A percentile compares a stretch with the other conserved stretches of the same genome.
phyloP scores from a whole-genome alignment of 106 monocot species.

The Dendrobium huoshanense region DNA sequence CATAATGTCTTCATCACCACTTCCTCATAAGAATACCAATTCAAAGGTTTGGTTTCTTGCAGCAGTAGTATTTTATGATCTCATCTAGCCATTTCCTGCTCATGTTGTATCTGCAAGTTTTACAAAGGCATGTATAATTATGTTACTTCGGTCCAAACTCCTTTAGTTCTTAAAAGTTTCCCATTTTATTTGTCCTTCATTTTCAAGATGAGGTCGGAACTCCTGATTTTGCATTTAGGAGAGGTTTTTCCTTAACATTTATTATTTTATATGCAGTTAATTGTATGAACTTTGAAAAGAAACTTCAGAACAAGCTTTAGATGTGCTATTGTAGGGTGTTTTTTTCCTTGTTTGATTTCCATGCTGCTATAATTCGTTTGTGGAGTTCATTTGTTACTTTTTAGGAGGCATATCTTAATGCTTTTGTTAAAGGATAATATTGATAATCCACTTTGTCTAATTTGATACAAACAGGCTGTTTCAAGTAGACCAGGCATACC shows the following conservation, averaged over 20 bases:
- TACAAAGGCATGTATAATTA: neutral
- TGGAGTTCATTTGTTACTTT: neutral
- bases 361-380: neutral
- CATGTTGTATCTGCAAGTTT: neutral
- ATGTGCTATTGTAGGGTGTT: neutral
- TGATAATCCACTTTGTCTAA: neutral
- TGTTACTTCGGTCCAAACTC: neutral
- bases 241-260: neutral
- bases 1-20: constrained; percentile 8
- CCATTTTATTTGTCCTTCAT: neutral
- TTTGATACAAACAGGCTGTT: constrained; percentile 22
- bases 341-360: neutral
- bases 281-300: neutral
- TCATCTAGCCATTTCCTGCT: constrained; percentile 10
- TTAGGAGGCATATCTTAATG: neutral
- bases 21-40: constrained; percentile 2
- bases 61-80: constrained; percentile 13
- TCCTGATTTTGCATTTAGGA: neutral
- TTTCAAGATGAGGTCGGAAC: neutral
- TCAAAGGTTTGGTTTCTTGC: neutral
- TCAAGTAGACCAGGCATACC: constrained; percentile 21
- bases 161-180: neutral
- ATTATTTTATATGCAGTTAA: neutral
- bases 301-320: neutral
- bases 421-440: neutral